Evolutionary conservation across 1,284 basidiomycete species (phyloP).

Genomic region (Trichosporon sp.): DNA sequence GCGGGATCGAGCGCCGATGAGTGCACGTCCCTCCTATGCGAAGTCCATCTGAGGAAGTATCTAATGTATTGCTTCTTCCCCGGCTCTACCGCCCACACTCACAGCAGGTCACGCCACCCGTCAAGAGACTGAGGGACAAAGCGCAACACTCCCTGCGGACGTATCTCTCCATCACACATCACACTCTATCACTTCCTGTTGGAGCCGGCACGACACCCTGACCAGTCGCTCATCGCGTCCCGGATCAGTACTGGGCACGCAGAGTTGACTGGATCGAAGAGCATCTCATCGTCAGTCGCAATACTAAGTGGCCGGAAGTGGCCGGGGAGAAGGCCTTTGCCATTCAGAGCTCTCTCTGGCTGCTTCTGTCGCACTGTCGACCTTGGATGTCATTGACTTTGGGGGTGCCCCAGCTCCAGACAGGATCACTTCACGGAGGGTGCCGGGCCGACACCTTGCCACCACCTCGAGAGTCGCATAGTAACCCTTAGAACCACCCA

Average conservation of each 20-base stretch:
- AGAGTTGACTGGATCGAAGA: background rate
- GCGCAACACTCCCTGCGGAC: background rate
- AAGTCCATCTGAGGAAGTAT: too few relatives aligned
- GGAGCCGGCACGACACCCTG: background rate
- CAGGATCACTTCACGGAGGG: too few relatives aligned
- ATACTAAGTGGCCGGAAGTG: conserved; percentile 34
- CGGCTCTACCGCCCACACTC: background rate
- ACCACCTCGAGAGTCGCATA: too few relatives aligned
- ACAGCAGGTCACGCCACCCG: background rate
- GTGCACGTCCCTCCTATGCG: background rate
- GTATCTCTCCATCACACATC: background rate
- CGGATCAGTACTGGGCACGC: background rate
- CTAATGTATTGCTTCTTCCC: too few relatives aligned
- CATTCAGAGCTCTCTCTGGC: background rate
- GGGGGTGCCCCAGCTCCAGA: background rate
- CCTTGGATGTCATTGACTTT: background rate
- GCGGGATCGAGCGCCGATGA: too few relatives aligned
- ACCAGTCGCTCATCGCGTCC: background rate
- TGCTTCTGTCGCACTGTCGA: background rate
- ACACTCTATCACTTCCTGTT: background rate
- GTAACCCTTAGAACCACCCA: too few relatives aligned
- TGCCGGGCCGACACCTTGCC: background rate
- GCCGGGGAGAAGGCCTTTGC: background rate
- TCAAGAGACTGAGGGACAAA: conserved; percentile 1
- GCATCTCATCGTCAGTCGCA: conserved; percentile 34